Conservation (phyloP, 441 rosid species). For the Syzygium syzygioides region DNA sequence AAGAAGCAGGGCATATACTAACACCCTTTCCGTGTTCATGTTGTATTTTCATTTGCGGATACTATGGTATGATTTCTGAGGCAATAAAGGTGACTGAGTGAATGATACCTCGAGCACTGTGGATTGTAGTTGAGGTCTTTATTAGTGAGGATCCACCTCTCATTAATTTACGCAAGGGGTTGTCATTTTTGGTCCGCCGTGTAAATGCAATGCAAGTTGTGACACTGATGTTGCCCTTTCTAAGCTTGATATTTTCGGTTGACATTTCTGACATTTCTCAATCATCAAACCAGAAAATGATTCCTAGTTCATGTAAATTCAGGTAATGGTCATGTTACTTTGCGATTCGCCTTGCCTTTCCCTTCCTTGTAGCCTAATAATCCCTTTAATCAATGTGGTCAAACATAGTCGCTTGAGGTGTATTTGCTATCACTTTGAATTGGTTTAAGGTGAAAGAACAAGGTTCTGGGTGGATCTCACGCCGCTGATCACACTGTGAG, state of each 20-base stretch:
- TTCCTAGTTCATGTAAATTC: neutral
- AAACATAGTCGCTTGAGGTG: no score
- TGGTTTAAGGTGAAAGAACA: no score
- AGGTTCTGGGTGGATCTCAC: neutral
- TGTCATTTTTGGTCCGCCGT: neutral
- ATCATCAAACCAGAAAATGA: neutral
- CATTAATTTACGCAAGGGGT: neutral
- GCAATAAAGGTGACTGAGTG: neutral
- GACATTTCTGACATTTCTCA: rapidly evolving
- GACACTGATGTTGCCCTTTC: neutral
- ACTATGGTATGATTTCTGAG: rapidly evolving
- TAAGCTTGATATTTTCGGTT: neutral
- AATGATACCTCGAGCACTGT: neutral
- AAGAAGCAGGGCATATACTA: neutral
- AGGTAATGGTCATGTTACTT: no score
- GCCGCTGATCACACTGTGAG: neutral
- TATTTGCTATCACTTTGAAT: no score
- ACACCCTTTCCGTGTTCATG: neutral
- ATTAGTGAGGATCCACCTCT: neutral
- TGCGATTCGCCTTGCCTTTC: no score
- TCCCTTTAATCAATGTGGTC: no score
- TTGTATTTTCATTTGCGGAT: rapidly evolving
- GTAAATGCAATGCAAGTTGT: neutral
- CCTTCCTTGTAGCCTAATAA: no score
- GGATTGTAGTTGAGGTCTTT: neutral